Percentiles rank a stretch among this genome's conserved stretches.
phyloP scores from a whole-genome alignment of 768 basidiomycete species.

The Tricholoma sp. region DNA sequence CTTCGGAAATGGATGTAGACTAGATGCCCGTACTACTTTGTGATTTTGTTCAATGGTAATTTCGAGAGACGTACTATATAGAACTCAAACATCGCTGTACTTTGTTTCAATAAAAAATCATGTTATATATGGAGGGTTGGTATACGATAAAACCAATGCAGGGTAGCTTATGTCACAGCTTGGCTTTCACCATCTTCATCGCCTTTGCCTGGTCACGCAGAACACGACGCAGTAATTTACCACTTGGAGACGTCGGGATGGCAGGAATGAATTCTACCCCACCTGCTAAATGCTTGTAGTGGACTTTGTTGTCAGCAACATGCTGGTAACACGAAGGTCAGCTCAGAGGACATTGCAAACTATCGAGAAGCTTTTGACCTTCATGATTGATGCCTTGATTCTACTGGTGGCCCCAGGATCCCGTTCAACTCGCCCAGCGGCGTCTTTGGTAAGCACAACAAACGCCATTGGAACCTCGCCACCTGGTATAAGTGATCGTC shows the following conservation, averaged over 20 bases:
- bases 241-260: conserved; percentile 63
- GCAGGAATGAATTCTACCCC: conserved; percentile 50
- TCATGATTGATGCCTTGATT: conserved; percentile 42
- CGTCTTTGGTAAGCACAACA: conserved; percentile 45
- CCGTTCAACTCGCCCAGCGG: conserved; percentile 28
- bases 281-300: conserved; percentile 55
- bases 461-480: conserved; percentile 72
- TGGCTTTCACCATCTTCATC: conserved; percentile 8
- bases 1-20: conserved; percentile 83
- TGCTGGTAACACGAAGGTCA: conserved; percentile 27
- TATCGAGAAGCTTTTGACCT: conserved; percentile 27
- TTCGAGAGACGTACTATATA: conserved; percentile 11
- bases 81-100: conserved; percentile 13
- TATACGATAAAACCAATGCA: too few relatives aligned
- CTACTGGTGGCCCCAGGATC: conserved; percentile 23
- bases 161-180: conserved; percentile 1
- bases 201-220: conserved; percentile 45
- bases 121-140: too few relatives aligned
- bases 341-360: not conserved
- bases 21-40: conserved; percentile 30
- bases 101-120: conserved; percentile 5
- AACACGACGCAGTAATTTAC: conserved; percentile 46
- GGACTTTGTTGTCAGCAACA: conserved; percentile 48
- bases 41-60: conserved; percentile 14
- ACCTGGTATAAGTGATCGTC: conserved; percentile 19